phyloP scores from a whole-genome alignment of 495 filamentous ascomycete species.

The Ascobolus immersus region DNA sequence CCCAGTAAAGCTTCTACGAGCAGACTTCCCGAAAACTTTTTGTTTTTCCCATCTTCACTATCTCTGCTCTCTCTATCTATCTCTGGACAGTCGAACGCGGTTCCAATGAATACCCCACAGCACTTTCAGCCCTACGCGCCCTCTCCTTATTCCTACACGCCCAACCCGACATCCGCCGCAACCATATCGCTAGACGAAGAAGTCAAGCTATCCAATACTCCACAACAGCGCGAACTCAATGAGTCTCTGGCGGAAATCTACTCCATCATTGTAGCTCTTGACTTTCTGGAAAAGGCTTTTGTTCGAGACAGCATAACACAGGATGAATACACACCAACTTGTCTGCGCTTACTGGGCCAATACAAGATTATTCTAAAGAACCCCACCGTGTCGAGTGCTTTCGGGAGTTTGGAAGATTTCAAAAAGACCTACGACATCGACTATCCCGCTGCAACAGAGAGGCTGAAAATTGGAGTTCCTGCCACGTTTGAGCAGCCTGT shows the following conservation, averaged over 20 bases:
- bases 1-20: too few relatives aligned
- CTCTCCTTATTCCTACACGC: slow-evolving; percentile 11
- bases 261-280: slow-evolving; percentile 84
- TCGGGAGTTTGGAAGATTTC: slow-evolving; percentile 78
- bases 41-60: too few relatives aligned
- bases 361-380: slow-evolving; percentile 84
- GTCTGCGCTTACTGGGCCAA: slow-evolving; percentile 75
- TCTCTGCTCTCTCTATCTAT: too few relatives aligned
- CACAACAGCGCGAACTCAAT: slow-evolving; percentile 72
- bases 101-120: too few relatives aligned
- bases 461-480: slow-evolving; percentile 66
- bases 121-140: slow-evolving; percentile 9
- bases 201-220: slow-evolving; percentile 66
- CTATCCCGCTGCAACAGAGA: slow-evolving; percentile 77
- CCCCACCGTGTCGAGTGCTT: slow-evolving; percentile 56
- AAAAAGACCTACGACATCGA: slow-evolving; percentile 23
- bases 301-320: slow-evolving; percentile 86
- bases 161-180: slow-evolving; percentile 8
- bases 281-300: slow-evolving; percentile 89
- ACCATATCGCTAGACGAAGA: slow-evolving; percentile 32
- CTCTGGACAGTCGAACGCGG: too few relatives aligned
- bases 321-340: slow-evolving; percentile 82
- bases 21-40: too few relatives aligned
- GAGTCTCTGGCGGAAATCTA: slow-evolving; percentile 94
- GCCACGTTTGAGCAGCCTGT: slow-evolving; percentile 21